Percentiles rank a stretch among this genome's conserved stretches.
Conservation (phyloP, 148 eudicot genomes). For the Amaranthus cruentus region DNA sequence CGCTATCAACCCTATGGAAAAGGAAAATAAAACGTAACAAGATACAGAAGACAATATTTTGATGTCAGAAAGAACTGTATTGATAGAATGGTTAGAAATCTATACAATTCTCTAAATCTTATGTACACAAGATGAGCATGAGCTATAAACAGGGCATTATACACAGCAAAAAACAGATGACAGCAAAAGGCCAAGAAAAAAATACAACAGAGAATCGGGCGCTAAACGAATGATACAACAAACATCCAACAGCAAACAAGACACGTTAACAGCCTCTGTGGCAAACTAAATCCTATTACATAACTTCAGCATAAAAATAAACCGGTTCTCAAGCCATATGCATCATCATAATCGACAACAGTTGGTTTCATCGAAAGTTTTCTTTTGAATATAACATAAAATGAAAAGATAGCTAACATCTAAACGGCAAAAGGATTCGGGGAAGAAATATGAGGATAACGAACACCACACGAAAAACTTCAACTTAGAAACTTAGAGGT, state of each 20-base stretch:
- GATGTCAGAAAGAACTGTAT: constrained; percentile 15
- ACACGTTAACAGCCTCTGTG: constrained; percentile 23
- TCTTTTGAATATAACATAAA: constrained; percentile 16
- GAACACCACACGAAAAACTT: constrained; percentile 13
- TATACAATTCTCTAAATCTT: constrained; percentile 19
- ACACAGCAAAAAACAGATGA: not conserved
- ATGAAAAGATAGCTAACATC: constrained; percentile 19
- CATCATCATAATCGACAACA: constrained; percentile 27
- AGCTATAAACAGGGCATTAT: not conserved
- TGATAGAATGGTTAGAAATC: constrained; percentile 19
- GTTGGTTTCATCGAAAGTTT: constrained; percentile 20
- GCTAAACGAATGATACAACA: constrained; percentile 30
- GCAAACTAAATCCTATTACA: constrained; percentile 39
- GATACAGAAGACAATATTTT: not conserved
- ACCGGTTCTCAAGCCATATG: constrained; percentile 21
- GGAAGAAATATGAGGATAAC: constrained; percentile 10
- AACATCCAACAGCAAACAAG: constrained; percentile 16
- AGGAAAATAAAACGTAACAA: not conserved
- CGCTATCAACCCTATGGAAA: no score
- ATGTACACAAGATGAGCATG: constrained; percentile 19
- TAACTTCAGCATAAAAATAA: constrained; percentile 26
- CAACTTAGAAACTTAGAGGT: constrained; percentile 15
- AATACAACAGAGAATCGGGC: constrained; percentile 12
- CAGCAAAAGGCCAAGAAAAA: not conserved
- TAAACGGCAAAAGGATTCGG: constrained; percentile 12